These are phyloP conservation scores for Stenocarpella maydis DNA, from an alignment of 2,329 filamentous ascomycete species.

Conservation along the genomic window DNA sequence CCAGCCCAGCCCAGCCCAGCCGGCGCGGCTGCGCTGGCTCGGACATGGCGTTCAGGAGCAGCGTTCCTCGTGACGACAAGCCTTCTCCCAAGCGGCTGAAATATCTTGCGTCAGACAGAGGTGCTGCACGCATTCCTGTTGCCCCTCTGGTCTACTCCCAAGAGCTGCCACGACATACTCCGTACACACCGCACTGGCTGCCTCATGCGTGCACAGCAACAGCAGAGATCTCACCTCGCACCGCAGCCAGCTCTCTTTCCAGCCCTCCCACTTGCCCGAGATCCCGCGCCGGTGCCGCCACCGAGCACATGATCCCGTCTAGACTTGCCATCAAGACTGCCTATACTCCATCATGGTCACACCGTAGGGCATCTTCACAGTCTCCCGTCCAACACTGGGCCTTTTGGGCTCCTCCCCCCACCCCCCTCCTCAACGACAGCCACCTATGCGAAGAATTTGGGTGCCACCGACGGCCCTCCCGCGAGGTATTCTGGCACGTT, in stretches of 20 bases:
- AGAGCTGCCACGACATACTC: not conserved
- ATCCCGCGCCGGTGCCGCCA: conserved; percentile 30
- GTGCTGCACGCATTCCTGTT: not conserved
- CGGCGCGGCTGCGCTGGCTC: too few relatives aligned
- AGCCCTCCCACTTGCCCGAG: conserved; percentile 14
- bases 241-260: not conserved
- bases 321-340: not conserved
- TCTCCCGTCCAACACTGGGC: not conserved
- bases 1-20: too few relatives aligned
- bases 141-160: not conserved
- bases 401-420: not conserved
- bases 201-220: not conserved
- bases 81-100: not conserved
- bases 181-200: not conserved
- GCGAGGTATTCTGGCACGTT: not conserved
- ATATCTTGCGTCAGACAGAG: not conserved
- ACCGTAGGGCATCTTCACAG: not conserved
- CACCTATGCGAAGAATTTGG: not conserved
- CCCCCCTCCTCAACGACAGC: not conserved
- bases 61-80: not conserved
- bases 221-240: conserved; percentile 11
- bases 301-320: conserved; percentile 23
- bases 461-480: not conserved
- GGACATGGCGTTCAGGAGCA: too few relatives aligned
- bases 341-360: not conserved